Conservation (phyloP, 169 alveolate species). For the Babesia caballi region DNA sequence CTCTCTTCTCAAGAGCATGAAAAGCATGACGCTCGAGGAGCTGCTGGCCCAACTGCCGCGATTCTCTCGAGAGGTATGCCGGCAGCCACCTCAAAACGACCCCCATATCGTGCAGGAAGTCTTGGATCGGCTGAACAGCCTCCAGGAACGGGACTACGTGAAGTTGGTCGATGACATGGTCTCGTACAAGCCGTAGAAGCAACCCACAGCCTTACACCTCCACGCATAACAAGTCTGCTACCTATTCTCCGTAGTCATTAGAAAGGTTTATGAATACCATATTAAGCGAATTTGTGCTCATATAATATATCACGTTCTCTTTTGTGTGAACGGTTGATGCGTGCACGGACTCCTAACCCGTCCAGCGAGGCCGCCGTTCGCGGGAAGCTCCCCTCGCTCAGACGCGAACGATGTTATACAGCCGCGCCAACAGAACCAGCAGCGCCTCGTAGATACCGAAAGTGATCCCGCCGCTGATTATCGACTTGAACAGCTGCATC, state of each 20-base stretch:
- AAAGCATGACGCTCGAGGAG: conserved; percentile 30
- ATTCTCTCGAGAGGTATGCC: conserved; percentile 6
- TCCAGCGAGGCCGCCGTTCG: too few relatives aligned
- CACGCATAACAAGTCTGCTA: too few relatives aligned
- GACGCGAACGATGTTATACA: conserved; percentile 3
- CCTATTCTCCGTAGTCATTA: too few relatives aligned
- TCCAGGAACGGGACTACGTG: conserved; percentile 3
- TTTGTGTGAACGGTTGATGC: too few relatives aligned
- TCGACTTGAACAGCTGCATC: conserved; percentile 48
- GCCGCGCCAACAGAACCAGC: conserved; percentile 4
- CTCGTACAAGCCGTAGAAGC: conserved; percentile 18
- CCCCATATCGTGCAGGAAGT: not conserved
- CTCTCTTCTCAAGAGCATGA: conserved; percentile 15
- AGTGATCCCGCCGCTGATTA: conserved; percentile 55
- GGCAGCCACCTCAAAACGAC: not conserved
- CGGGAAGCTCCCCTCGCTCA: too few relatives aligned
- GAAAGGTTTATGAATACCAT: not conserved
- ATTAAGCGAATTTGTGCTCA: not conserved
- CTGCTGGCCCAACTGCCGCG: conserved; percentile 16
- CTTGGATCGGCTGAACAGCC: not conserved
- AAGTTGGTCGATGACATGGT: not conserved
- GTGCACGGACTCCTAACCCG: too few relatives aligned
- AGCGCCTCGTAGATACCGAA: conserved; percentile 46
- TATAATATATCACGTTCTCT: too few relatives aligned
- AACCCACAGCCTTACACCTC: too few relatives aligned